These are phyloP conservation scores for Blastobotrys raffinosifermentans DNA, from an alignment of 1,139 yeast genomes.

Conservation along the genomic window DNA sequence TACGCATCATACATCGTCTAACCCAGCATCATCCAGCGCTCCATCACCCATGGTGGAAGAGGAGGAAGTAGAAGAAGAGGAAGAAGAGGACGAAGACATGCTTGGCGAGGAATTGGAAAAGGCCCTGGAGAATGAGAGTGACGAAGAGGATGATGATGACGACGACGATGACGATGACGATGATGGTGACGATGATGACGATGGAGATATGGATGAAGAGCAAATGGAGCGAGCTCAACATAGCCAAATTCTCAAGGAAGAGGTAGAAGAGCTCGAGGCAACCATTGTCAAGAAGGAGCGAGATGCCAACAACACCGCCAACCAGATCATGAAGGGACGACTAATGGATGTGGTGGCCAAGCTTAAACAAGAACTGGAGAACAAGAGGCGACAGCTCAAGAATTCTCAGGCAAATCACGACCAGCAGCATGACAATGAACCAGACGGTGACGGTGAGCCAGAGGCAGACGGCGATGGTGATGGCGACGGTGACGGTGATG, in stretches of 20 bases:
- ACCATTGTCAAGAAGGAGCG: constrained; percentile 72
- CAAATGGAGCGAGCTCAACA: constrained; percentile 53
- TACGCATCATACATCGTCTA: constrained; percentile 4
- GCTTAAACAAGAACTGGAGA: constrained; percentile 75
- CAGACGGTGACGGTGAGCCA: constrained; percentile 15
- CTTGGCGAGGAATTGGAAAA: constrained; percentile 40
- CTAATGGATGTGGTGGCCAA: constrained; percentile 76
- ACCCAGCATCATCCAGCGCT: constrained; percentile 6
- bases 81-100: constrained; percentile 28
- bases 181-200: constrained; percentile 43
- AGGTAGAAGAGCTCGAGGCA: constrained; percentile 71
- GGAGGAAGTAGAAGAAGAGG: constrained; percentile 29
- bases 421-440: constrained; percentile 19
- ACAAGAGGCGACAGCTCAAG: constrained; percentile 66
- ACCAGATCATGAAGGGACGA: constrained; percentile 83
- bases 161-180: constrained; percentile 53
- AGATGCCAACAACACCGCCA: constrained; percentile 62
- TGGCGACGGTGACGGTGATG: constrained; percentile 21
- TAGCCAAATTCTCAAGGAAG: constrained; percentile 81
- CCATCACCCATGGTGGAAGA: constrained; percentile 10
- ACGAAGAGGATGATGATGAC: constrained; percentile 49
- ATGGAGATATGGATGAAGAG: constrained; percentile 35
- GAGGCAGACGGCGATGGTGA: constrained; percentile 21
- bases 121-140: constrained; percentile 43
- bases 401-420: constrained; percentile 34